Base-by-base conservation (phyloP, 2,329 filamentous ascomycete species). In the Diaporthe helianthi region DNA sequence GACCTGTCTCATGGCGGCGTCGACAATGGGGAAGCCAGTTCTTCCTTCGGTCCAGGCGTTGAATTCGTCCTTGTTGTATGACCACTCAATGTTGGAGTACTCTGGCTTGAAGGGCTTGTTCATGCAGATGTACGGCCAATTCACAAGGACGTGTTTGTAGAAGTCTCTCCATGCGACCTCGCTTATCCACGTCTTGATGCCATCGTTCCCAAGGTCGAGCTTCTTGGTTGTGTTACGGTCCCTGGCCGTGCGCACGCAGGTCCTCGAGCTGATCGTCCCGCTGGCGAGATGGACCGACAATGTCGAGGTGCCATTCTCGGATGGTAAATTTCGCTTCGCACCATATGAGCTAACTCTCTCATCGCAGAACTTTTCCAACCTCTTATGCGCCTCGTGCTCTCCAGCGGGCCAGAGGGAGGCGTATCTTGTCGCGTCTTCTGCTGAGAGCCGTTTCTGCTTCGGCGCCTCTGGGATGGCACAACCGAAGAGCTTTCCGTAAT, bases 121-220 rank as follows among this genome's bases (percentile, higher is more conserved):
- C 86, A 88, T 88, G 72, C 90, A 93, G 8, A 94, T 84, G 74
- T 94, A 94, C 0, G 94, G 94, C 93, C 93, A 97, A 71, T 94
- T 83, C 0, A 90, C 92, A 6, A 97, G 81, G 3, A 97, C 92
- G 77, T 96, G 92, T 75, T 90, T 93, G 81, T 97, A 97, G 76
- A 97, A 97, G 75, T 97, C 93, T 17, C 93, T 84, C 93, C 93
- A 96, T 0, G 92, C 93, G 4, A 97, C 85, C 78, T 97, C 93
- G 65, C 90, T 90, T 72, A 96, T 93, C 93, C 93, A 97, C 0
- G 84, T 83, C 63, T 86, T 83, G 68, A 92, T 90, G 0, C 92
- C 92, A 19, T 87, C 79, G 24, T 86, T 85, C 0, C 91, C 91
- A 1, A 83, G 87, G 70, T 93, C 87, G 1, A 97, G 84, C 69